Percentiles rank a stretch among this genome's conserved stretches.
Conservation (phyloP, 2,329 filamentous ascomycete species). For the Dactylellina leptospora region DNA sequence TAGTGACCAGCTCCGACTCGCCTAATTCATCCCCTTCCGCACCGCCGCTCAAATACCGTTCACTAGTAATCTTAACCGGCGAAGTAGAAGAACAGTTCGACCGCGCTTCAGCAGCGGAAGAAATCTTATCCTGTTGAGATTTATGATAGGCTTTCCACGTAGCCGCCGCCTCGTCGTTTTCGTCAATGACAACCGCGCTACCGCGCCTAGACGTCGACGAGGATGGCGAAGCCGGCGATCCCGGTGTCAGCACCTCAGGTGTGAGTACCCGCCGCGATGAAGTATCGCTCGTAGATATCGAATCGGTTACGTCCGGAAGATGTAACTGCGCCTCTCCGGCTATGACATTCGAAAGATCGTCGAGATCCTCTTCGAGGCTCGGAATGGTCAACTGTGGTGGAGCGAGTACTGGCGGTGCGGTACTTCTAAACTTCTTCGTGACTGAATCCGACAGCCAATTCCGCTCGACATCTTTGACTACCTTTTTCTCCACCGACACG, state of each 20-base stretch:
- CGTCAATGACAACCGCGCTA: conserved; percentile 37
- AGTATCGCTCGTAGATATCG: conserved; percentile 43
- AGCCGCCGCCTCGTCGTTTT: conserved; percentile 44
- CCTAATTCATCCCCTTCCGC: no score
- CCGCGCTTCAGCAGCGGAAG: conserved; percentile 15
- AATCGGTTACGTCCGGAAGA: conserved; percentile 29
- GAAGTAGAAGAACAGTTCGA: conserved; percentile 37
- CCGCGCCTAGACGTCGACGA: conserved; percentile 26
- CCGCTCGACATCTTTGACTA: conserved; percentile 14
- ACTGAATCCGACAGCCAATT: conserved; percentile 16
- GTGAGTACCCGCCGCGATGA: conserved; percentile 42
- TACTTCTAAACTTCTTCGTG: conserved; percentile 2
- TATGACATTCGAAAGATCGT: conserved; percentile 36
- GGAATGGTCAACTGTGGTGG: conserved; percentile 6
- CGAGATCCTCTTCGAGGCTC: conserved; percentile 13
- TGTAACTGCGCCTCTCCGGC: conserved; percentile 18
- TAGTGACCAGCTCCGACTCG: conserved; percentile 75
- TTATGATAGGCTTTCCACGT: conserved; percentile 51
- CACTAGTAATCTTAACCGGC: background rate
- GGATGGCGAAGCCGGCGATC: conserved; percentile 27
- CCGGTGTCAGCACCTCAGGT: conserved; percentile 22
- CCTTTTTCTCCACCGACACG: conserved; percentile 35
- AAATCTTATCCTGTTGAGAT: conserved; percentile 39
- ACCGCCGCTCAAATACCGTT: background rate
- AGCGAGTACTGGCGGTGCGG: background rate